These are phyloP conservation scores for Pichia ethanolica DNA, from an alignment of 805 yeast species.

Conservation along the genomic window DNA sequence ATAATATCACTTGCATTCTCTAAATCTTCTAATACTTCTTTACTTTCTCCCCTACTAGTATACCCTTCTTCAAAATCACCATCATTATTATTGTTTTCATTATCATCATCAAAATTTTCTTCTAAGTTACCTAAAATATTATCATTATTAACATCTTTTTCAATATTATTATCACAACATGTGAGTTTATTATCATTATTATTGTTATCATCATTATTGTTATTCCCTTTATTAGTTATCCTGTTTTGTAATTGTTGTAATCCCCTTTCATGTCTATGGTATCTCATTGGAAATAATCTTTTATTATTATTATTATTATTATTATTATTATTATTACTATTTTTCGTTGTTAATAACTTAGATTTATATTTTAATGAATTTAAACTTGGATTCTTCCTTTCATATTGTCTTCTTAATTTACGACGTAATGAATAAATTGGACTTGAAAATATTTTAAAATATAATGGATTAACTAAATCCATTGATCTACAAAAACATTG, in stretches of 20 bases:
- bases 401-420: not conserved
- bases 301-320: not conserved
- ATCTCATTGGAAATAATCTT: not conserved
- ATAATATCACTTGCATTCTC: too few species aligned
- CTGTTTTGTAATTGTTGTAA: not conserved
- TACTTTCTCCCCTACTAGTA: too few species aligned
- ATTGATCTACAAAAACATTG: slow-evolving; percentile 19
- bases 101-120: too few species aligned
- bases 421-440: slow-evolving; percentile 12
- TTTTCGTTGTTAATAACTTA: not conserved
- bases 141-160: not conserved
- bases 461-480: slow-evolving; percentile 9
- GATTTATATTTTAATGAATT: not conserved
- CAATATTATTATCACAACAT: too few species aligned
- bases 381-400: not conserved
- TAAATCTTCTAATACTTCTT: too few species aligned
- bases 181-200: too few species aligned
- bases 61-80: too few species aligned
- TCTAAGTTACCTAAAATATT: too few species aligned
- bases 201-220: not conserved
- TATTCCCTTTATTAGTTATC: not conserved
- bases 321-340: too few species aligned
- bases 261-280: not conserved
- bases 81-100: too few species aligned
- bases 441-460: slow-evolving; percentile 12